phyloP scores from a whole-genome alignment of 2,329 filamentous ascomycete species.

The Fusarium circinatum region DNA sequence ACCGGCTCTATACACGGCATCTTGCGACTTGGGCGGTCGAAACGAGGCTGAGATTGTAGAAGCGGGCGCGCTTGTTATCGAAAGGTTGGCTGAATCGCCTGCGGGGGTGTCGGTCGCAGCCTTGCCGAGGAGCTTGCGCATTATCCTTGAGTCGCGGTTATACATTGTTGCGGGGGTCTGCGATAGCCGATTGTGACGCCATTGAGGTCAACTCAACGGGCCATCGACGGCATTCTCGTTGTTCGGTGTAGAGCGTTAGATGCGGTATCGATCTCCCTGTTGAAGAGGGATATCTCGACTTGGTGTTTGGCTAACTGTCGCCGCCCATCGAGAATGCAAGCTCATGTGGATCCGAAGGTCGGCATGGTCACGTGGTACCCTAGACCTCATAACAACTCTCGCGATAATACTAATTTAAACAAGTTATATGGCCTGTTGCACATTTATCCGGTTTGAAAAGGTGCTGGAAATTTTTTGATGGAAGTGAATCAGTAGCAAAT shows the following conservation, averaged over 20 bases:
- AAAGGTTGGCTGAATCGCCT: slow-evolving; percentile 51
- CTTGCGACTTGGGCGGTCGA: slow-evolving; percentile 65
- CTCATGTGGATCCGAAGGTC: slow-evolving; percentile 30
- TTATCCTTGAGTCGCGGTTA: slow-evolving; percentile 65
- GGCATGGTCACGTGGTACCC: slow-evolving; percentile 10
- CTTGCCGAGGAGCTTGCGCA: slow-evolving; percentile 70
- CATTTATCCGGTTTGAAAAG: rapidly evolving
- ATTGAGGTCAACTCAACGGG: slow-evolving; percentile 40
- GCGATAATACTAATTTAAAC: background rate
- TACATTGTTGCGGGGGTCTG: slow-evolving; percentile 55
- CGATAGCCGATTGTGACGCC: slow-evolving; percentile 47
- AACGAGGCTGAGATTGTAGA: slow-evolving; percentile 52
- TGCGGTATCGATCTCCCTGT: slow-evolving; percentile 1
- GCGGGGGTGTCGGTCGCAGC: slow-evolving; percentile 58
- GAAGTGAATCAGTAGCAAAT: too few relatives aligned
- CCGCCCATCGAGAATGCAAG: slow-evolving; percentile 7
- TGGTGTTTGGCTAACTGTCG: slow-evolving; percentile 1
- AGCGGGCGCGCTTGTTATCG: slow-evolving; percentile 58
- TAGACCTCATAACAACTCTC: background rate
- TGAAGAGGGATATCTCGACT: background rate
- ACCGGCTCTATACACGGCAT: slow-evolving; percentile 62
- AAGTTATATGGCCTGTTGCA: background rate
- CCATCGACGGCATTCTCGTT: slow-evolving; percentile 28
- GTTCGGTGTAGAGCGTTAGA: background rate
- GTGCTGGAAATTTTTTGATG: background rate